Base-by-base conservation (phyloP, 805 yeast species). In the Candida pini region DNA sequence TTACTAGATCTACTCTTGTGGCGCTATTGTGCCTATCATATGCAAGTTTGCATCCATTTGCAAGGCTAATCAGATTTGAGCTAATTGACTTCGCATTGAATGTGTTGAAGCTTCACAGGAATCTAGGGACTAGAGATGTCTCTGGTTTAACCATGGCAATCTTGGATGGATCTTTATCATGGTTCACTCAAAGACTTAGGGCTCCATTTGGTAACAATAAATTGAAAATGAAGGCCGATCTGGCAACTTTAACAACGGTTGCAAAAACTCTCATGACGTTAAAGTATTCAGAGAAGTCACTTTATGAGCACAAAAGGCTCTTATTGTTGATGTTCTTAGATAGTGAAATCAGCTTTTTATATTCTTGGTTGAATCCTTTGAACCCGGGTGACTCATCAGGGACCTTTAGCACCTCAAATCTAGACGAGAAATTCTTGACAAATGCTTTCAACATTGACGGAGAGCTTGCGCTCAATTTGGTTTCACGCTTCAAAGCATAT, bases 141-240 rank as follows among this genome's bases (percentile, higher is more conserved):
- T 39, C 57, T 3, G 48, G 56, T 2, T 58, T 88, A 45, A 71
- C 73, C 1, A 62, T 62, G 24, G 58, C 71, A 3, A 69, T 88
- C 12, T 54, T 83, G 17, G 76, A 73, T 36, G 87, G 86, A 13
- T 72, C 81, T 0, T 66, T 92, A 28, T 69, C 81, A 2, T 89
- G 97, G 96, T 92, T 87, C 53, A 67, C 66, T 17, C 68, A 64
- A 30, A 66, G 73, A 15, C 66, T 76, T 2, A 64, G 70, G 4
- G 81, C 81, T 63, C 96, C 97, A 12, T 88, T 71, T 62, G 97
- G 98, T 3, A 81, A 87, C 9, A 87, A 90, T 52, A 68, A 73
- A 28, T 58, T 85, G 42, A 78, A 78, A 52, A 76, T 79, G 33
- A 78, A 77, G 43, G 73, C 86, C 1, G 96, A 89, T 48, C 68